Conservation (phyloP, 1,284 basidiomycete genomes). For the Puccinia coronata region DNA sequence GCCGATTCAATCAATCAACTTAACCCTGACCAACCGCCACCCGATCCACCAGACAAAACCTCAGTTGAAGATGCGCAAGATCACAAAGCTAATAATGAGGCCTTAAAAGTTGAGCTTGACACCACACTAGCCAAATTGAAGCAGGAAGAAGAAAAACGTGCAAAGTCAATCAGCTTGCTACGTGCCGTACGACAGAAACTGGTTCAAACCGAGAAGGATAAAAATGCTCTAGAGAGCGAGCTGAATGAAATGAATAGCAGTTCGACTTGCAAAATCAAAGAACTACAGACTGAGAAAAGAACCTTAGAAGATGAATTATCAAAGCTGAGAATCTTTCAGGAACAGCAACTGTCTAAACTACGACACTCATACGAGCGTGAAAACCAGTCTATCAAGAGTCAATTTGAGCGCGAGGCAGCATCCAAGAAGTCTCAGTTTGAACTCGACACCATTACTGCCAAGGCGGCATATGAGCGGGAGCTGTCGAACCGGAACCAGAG, state of each 20-base stretch:
- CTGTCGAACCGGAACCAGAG: slow-evolving; percentile 33
- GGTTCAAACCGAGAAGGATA: slow-evolving; percentile 46
- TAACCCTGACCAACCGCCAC: slow-evolving; percentile 25
- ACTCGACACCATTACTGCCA: slow-evolving; percentile 36
- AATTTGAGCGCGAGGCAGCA: slow-evolving; percentile 32
- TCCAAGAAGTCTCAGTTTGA: slow-evolving; percentile 41
- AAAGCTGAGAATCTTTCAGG: neutral
- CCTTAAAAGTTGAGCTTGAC: slow-evolving; percentile 13
- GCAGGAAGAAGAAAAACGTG: slow-evolving; percentile 48
- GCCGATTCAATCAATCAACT: neutral
- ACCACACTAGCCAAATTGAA: slow-evolving; percentile 35
- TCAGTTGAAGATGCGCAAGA: neutral
- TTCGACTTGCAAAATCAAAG: slow-evolving; percentile 1
- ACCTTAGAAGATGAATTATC: slow-evolving; percentile 38
- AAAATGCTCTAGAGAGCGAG: slow-evolving; percentile 15
- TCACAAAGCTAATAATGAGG: neutral
- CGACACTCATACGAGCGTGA: slow-evolving; percentile 46
- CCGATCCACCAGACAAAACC: slow-evolving; percentile 4
- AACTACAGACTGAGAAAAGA: slow-evolving; percentile 34
- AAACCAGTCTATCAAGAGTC: slow-evolving; percentile 27
- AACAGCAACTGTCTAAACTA: slow-evolving; percentile 44
- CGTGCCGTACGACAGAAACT: slow-evolving; percentile 49
- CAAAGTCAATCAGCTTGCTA: slow-evolving; percentile 47
- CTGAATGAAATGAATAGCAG: slow-evolving; percentile 18
- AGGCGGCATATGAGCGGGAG: slow-evolving; percentile 42